Percentiles rank a stretch among this genome's conserved stretches.
Conservation (phyloP, 2,329 filamentous ascomycete species). For the Penicillium paneum region DNA sequence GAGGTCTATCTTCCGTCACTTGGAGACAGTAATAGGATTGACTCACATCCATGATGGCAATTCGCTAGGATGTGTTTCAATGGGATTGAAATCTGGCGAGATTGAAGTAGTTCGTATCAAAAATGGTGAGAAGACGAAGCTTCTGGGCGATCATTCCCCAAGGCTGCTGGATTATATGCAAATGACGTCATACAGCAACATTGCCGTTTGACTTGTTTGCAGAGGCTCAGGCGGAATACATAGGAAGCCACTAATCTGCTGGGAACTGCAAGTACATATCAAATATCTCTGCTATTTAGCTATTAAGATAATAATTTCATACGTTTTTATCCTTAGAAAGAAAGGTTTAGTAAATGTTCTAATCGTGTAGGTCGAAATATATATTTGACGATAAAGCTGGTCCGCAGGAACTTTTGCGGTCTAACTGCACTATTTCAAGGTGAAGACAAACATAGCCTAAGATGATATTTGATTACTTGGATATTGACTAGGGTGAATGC, state of each 20-base stretch:
- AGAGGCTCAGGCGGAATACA: background rate
- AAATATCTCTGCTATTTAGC: too few species aligned
- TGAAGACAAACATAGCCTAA: background rate
- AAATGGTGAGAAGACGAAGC: background rate
- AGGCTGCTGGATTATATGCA: conserved; percentile 1
- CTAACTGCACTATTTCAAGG: background rate
- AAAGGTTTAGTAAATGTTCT: too few species aligned
- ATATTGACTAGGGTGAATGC: conserved; percentile 3
- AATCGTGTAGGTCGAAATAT: too few species aligned
- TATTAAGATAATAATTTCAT: too few species aligned
- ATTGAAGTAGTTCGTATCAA: background rate
- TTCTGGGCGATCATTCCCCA: background rate
- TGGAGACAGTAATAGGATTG: background rate
- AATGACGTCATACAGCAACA: conserved; percentile 8
- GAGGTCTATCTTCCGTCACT: conserved; percentile 3
- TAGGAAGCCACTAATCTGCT: too few species aligned
- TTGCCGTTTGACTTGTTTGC: conserved; percentile 12
- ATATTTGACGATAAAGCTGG: too few species aligned
- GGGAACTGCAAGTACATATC: too few species aligned
- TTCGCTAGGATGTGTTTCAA: background rate
- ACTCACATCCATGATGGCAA: conserved; percentile 13
- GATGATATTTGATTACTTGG: background rate
- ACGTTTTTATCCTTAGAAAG: too few species aligned
- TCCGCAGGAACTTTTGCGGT: too few species aligned
- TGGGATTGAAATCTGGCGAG: background rate